A percentile compares a stretch with the other conserved stretches of the same genome.
phyloP scores from a whole-genome alignment of 2,329 filamentous ascomycete species.

The Trichoderma sp. region DNA sequence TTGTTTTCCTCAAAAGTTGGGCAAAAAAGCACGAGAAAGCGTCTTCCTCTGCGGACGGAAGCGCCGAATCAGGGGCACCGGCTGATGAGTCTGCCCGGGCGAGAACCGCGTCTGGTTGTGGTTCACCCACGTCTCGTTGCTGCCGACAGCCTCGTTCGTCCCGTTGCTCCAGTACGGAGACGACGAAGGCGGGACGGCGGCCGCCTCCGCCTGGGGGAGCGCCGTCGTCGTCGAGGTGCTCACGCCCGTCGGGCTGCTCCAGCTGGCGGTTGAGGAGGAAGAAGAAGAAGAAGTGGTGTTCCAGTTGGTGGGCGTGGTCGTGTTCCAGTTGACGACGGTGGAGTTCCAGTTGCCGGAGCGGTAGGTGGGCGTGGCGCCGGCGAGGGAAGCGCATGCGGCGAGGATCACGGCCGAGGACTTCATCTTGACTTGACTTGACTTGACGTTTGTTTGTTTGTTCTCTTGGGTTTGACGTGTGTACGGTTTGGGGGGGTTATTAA shows the following conservation, averaged over 20 bases:
- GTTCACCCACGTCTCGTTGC: conserved; percentile 12
- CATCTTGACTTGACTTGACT: conserved; percentile 17
- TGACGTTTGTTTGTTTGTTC: background rate
- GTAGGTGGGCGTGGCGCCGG: conserved; percentile 6
- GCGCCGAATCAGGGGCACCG: background rate
- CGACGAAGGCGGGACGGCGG: background rate
- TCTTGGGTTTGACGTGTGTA: background rate
- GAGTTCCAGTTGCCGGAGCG: conserved; percentile 10
- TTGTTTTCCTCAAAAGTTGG: background rate
- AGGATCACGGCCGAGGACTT: conserved; percentile 22
- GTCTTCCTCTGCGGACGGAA: conserved; percentile 15
- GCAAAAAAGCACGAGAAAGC: background rate
- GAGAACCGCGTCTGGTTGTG: conserved; percentile 9
- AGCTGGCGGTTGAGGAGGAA: background rate
- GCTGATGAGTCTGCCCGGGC: background rate
- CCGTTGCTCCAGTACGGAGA: conserved; percentile 1
- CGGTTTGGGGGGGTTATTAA: background rate
- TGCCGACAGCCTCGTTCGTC: background rate
- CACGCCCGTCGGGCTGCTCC: background rate
- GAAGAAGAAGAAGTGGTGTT: background rate
- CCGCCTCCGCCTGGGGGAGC: background rate
- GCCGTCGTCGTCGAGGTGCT: background rate
- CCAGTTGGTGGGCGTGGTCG: background rate
- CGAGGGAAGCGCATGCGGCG: conserved; percentile 18
- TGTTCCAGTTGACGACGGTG: conserved; percentile 2